Evolutionary conservation across 805 yeast species (phyloP), one percentile per base, ranked within the genome.

Genomic region (Candida glaebosa): DNA sequence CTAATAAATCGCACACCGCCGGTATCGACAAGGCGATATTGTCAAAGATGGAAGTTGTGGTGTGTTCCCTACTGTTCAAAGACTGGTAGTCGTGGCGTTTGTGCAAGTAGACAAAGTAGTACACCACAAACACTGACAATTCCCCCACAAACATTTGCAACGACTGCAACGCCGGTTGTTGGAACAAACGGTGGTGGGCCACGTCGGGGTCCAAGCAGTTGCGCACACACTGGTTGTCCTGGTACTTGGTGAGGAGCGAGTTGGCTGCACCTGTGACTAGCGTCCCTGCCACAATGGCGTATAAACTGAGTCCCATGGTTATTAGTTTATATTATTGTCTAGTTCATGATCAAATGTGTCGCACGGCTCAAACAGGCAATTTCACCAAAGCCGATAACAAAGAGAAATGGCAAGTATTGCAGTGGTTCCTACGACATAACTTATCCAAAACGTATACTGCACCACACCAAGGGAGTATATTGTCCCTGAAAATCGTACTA

Each of bases 131-230:
- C 38, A 81, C 75, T 18, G 63, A 58, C 28, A 77, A 60, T 54
- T 86, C 95, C 18, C 90, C 95, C 3, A 83, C 57, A 53, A 86
- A 85, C 93, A 86, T 86, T 60, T 86, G 91, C 15, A 83, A 62
- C 2, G 93, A 81, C 57, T 86, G 93, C 26, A 86, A 56, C 5
- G 82, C 87, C 0, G 95, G 93, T 61, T 85, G 90, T 49, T 85
- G 86, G 53, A 84, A 86, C 43, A 64, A 59, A 28, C 63, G 58
- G 36, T 69, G 78, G n/a, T 61, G 57, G 1, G 65, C 44, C 2
- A 60, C 48, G 14, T 73, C 74, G 4, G 77, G 73, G 35, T 60
- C 61, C 25, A 62, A 60, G 56, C 88, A 82, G 53, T 77, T 57
- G 12, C 56, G 65, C 3, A 85, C 84, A 60, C 87, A 82, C 54